A percentile compares a stretch with the other conserved stretches of the same genome.
Conservation (phyloP, 805 yeast species). For the Starmerella bombi region DNA sequence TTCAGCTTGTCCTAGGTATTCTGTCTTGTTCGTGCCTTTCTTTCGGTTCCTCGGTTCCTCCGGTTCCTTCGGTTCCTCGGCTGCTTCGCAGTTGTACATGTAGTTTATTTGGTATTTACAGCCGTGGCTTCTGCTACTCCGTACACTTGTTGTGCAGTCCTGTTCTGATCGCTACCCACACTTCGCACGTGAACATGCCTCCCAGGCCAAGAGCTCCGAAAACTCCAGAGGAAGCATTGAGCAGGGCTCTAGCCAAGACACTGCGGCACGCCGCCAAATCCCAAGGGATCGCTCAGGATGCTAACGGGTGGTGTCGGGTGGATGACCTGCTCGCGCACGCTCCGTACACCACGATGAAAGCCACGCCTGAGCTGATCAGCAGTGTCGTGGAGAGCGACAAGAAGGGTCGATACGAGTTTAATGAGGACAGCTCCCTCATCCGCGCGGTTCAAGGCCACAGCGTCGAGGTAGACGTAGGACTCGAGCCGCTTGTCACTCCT, state of each 20-base stretch:
- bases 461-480: constrained; percentile 35
- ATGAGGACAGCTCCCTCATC: constrained; percentile 29
- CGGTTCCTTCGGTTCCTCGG: no score
- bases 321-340: constrained; percentile 41
- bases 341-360: constrained; percentile 42
- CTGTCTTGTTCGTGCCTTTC: no score
- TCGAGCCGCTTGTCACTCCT: constrained; percentile 28
- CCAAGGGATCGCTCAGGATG: constrained; percentile 51
- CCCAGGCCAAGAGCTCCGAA: constrained; percentile 7
- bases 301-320: constrained; percentile 52
- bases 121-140: no score
- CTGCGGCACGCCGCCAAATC: constrained; percentile 75
- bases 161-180: no score
- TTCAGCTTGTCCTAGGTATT: no score
- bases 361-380: constrained; percentile 45
- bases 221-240: constrained; percentile 25
- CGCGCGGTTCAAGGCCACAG: constrained; percentile 95
- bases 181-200: constrained; percentile 2
- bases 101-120: no score
- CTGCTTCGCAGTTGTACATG: no score
- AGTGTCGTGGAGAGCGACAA: constrained; percentile 51
- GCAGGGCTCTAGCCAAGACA: constrained; percentile 62
- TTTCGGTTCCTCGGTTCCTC: no score
- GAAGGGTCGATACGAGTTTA: constrained; percentile 56
- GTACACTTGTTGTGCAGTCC: no score